Percentiles rank a stretch among this genome's conserved stretches.
Evolutionary conservation across 2,329 filamentous ascomycete genomes (phyloP).

Genomic region (Akanthomyces lecanii): DNA sequence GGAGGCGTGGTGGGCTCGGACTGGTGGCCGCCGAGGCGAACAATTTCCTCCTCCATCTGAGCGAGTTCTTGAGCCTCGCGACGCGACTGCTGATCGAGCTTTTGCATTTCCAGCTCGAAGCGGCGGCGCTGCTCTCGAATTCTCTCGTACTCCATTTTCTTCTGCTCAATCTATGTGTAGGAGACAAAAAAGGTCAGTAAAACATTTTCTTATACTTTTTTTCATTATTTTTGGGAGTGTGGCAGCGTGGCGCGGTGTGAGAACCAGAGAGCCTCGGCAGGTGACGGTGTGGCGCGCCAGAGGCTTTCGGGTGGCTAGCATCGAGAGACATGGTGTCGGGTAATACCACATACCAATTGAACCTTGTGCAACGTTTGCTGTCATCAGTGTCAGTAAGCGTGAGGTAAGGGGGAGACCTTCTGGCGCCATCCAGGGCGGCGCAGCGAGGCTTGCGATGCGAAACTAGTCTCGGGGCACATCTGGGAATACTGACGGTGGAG

Average conservation of each 20-base stretch:
- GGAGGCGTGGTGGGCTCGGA: constrained; percentile 96
- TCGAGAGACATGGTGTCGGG: constrained; percentile 12
- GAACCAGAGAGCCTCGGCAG: not conserved
- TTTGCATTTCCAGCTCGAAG: constrained; percentile 89
- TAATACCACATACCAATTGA: constrained; percentile 62
- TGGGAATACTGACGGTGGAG: constrained; percentile 28
- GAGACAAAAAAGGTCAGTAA: constrained; percentile 31
- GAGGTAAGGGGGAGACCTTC: not conserved
- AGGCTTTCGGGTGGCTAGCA: not conserved
- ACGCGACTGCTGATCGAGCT: constrained; percentile 79
- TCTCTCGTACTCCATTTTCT: constrained; percentile 86
- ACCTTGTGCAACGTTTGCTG: constrained; percentile 64
- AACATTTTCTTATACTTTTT: not conserved
- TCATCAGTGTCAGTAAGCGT: not conserved
- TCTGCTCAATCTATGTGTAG: constrained; percentile 74
- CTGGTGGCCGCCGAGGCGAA: constrained; percentile 65
- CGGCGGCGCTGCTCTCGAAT: constrained; percentile 83
- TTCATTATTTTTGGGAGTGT: not conserved
- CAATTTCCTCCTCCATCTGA: constrained; percentile 77
- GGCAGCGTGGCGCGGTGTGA: not conserved
- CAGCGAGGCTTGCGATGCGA: not conserved
- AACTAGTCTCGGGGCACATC: not conserved
- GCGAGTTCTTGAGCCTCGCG: constrained; percentile 79
- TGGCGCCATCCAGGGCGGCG: not conserved
- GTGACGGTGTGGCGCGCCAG: not conserved